Percentiles rank a stretch among this genome's conserved stretches.
phyloP scores from a whole-genome alignment of 129 eudicot genomes.

The Flaveria trinervia region DNA sequence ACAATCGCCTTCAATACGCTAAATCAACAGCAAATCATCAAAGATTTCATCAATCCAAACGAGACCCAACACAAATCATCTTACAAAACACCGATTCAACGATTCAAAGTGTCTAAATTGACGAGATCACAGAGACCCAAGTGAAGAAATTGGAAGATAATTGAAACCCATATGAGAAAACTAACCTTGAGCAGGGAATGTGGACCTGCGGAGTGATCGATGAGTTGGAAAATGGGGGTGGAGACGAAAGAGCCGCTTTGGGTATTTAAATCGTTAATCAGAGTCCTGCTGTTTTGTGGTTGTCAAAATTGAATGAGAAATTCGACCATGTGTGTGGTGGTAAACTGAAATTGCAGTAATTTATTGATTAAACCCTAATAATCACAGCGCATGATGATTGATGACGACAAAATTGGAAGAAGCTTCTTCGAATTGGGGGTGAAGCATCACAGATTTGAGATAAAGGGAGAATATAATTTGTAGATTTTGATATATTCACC shows the following conservation, averaged over 20 bases:
- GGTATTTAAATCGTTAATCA: constrained; percentile 22
- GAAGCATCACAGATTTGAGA: neutral
- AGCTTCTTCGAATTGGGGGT: constrained; percentile 22
- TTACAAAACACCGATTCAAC: too few relatives aligned
- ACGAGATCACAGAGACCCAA: neutral
- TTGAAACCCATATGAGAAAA: constrained; percentile 26
- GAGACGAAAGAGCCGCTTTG: constrained; percentile 17
- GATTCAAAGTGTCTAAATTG: too few relatives aligned
- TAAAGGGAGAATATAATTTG: neutral
- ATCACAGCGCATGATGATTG: constrained; percentile 16
- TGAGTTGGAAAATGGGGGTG: constrained; percentile 20
- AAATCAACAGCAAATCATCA: constrained; percentile 9
- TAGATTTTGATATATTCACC: neutral
- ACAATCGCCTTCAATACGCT: too few relatives aligned
- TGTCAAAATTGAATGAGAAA: constrained; percentile 31
- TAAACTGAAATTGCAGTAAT: constrained; percentile 24
- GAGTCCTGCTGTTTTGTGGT: constrained; percentile 31
- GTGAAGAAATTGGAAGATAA: neutral
- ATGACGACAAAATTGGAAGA: constrained; percentile 24
- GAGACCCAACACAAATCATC: neutral
- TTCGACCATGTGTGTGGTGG: constrained; percentile 5
- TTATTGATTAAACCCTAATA: constrained; percentile 17
- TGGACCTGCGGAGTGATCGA: constrained; percentile 42
- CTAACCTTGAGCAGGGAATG: constrained; percentile 28
- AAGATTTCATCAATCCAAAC: neutral